These are phyloP conservation scores for Eucalyptus pumila DNA, from an alignment of 345 rosid genomes.

Conservation along the genomic window DNA sequence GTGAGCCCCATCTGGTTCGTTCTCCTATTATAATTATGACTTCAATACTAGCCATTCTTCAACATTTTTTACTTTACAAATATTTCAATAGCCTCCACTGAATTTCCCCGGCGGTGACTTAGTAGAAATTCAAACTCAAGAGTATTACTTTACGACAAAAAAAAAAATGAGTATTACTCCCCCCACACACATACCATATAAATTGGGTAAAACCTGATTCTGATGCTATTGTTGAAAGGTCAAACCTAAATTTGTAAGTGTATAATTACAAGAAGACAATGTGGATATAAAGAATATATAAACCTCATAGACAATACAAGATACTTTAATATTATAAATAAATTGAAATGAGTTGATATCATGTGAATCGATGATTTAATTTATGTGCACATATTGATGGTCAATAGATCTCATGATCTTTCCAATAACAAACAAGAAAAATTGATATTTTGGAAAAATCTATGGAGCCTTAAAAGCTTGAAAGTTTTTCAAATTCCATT, in stretches of 20 bases:
- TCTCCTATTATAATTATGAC: neutral
- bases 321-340: neutral
- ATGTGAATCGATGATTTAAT: neutral
- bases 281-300: neutral
- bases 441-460: neutral
- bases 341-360: neutral
- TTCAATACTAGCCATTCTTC: neutral
- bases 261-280: neutral
- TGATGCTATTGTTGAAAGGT: neutral
- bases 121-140: neutral
- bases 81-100: neutral
- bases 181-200: accelerated
- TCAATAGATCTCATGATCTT: neutral
- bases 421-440: neutral
- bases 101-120: neutral
- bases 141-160: too few relatives aligned
- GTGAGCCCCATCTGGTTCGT: neutral
- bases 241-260: neutral
- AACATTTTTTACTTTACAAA: neutral
- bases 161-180: too few relatives aligned
- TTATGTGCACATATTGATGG: neutral
- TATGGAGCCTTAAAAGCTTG: neutral
- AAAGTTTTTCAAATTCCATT: neutral
- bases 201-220: neutral
- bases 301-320: neutral